Conservation (phyloP, 768 basidiomycete genomes). For the Tremella mesenterica region DNA sequence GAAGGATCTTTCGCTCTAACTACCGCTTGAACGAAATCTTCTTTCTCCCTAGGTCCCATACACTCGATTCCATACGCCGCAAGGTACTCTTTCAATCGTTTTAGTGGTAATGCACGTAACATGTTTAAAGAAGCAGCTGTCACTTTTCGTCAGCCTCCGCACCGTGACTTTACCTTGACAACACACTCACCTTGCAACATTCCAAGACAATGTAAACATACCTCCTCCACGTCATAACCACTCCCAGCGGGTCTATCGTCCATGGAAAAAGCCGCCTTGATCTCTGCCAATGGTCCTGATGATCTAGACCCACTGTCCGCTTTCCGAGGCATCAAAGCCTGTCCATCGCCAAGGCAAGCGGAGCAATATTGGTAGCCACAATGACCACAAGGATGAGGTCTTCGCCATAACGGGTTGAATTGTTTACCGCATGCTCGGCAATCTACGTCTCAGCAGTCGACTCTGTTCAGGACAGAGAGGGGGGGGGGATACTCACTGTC, state of each 20-base stretch:
- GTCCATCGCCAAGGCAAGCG: constrained; percentile 34
- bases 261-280: constrained; percentile 19
- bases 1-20: constrained; percentile 32
- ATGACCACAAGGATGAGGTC: constrained; percentile 38
- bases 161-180: not conserved
- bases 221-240: constrained; percentile 43
- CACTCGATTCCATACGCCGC: constrained; percentile 35
- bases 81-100: constrained; percentile 41
- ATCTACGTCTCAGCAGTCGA: constrained; percentile 9
- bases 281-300: constrained; percentile 11
- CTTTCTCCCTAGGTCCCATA: constrained; percentile 40
- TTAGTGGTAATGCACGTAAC: constrained; percentile 36
- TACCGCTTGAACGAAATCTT: constrained; percentile 43
- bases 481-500: constrained; percentile 17
- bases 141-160: constrained; percentile 20
- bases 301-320: constrained; percentile 1
- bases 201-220: constrained; percentile 35
- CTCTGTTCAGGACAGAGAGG: not conserved
- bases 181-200: constrained; percentile 40
- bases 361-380: constrained; percentile 44
- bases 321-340: constrained; percentile 41
- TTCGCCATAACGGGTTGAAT: constrained; percentile 39
- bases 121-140: constrained; percentile 30
- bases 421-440: constrained; percentile 41
- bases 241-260: constrained; percentile 16